A percentile compares a stretch with the other conserved stretches of the same genome.
Evolutionary conservation across 371 early-diverging fungal species (phyloP).

Genomic region (Caulochytrium protostelioides): DNA sequence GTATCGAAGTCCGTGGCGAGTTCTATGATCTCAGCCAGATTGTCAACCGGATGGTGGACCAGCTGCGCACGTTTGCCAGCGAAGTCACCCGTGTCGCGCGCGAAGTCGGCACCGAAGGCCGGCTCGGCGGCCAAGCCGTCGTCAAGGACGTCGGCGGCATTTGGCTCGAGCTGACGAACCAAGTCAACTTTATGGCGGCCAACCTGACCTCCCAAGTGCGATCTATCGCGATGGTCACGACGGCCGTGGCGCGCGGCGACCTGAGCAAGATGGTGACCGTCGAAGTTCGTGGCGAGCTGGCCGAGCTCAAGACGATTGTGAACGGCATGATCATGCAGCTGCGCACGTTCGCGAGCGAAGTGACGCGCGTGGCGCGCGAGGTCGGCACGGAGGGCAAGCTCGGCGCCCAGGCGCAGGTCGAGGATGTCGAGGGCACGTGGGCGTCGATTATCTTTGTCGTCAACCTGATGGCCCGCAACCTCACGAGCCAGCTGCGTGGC

Average conservation of each 20-base stretch:
- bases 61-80: conserved; percentile 31
- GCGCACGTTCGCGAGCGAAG: conserved; percentile 37
- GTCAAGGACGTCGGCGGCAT: no score
- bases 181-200: conserved; percentile 23
- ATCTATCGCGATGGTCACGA: conserved; percentile 27
- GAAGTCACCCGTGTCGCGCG: conserved; percentile 41
- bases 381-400: conserved; percentile 12
- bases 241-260: conserved; percentile 42
- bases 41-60: conserved; percentile 42
- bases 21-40: no score
- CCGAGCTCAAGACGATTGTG: no score
- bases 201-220: conserved; percentile 21
- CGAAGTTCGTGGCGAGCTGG: no score
- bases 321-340: conserved; percentile 38
- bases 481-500: conserved; percentile 18
- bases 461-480: conserved; percentile 22
- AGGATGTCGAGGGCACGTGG: conserved; percentile 32
- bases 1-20: no score
- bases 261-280: conserved; percentile 38
- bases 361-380: conserved; percentile 10
- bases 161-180: conserved; percentile 36
- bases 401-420: conserved; percentile 30
- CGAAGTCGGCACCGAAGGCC: conserved; percentile 42
- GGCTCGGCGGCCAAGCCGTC: conserved; percentile 34
- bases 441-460: conserved; percentile 35